Evolutionary conservation across 345 rosid species (phyloP), one percentile per base, ranked within the genome.

Genomic region (Eucalyptus dawsonii): DNA sequence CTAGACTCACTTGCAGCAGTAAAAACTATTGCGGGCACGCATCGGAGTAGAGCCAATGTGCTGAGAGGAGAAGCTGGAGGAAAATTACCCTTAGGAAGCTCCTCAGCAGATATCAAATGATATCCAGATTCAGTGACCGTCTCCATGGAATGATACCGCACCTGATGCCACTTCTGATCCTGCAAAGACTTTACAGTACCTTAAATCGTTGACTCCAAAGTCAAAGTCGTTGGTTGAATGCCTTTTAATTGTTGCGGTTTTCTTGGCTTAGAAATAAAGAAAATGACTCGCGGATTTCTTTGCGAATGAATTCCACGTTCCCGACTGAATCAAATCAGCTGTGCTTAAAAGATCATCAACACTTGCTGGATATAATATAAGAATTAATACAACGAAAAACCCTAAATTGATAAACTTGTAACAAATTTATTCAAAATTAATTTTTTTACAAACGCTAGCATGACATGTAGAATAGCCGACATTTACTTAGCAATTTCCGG

Each of bases 401-500:
- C 7, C 7, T 15, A 50, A 5, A 50, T 50, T 50, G 1, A 2
- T 14, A 50, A 50, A 50, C 6, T 50, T 50, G 1, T 50, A 13
- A 50, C 51, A 50, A 50, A 42, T 42, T 42, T 42, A 42, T 42
- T 0, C 42, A 42, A 42, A 42, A 51, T 3, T 51, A 51, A 51
- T 51, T 51, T 50, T 50, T 51, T 51, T 51, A 51, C 17, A 6
- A 50, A 15, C 2, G 0, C 17, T 0, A 51, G 54, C 16, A 6
- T 51, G 54, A 6, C 54, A 51, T 7, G 9, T 51, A 51, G 22
- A 0, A 51, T 3, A 51, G 4, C 22, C 22, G 0, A 7, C 54
- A 1, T 51, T 1, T 17, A 51, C 54, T 51, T 0, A 17, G 0
- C 22, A 51, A 51, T 51, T 50, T 50, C 0, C 7, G 0, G 8